Evolutionary conservation across 2,329 filamentous ascomycete species (phyloP), one percentile per base, ranked within the genome.

Genomic region (Knoxdaviesia proteae): DNA sequence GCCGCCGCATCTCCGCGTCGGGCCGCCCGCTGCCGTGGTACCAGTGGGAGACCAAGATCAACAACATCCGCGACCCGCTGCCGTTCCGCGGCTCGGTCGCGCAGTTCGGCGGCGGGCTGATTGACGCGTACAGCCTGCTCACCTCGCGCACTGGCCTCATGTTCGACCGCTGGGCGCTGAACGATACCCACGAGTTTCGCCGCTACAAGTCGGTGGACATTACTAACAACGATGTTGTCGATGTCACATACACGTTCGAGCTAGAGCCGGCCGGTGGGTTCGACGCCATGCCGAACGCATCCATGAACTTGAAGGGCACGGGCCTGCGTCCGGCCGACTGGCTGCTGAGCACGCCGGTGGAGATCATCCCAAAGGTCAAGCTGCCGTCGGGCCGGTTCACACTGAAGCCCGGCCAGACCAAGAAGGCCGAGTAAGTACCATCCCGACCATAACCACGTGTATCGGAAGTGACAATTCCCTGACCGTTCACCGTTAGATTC

Each of bases 91-190:
- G 9, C 8, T 11, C 34, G 34, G 65, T 65, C 56, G 56, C 44
- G 4, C 68, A 56, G 53, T 59, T 58, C 45, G 67, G 67, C 20
- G 64, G 57, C 8, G 67, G 67, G 2, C 53, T 69, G 6, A 55
- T 68, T 29, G 58, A 68, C 43, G 64, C 63, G 5, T 60, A 56
- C 47, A 61, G 64, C 41, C 57, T 65, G 4, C 53, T 67, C 8
- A 54, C 59, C 32, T 59, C 62, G 36, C 57, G 54, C 4, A 61
- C 59, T 0, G 45, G 53, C 32, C 49, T 65, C 32, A 55, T 53
- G 29, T 63, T 59, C 7, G 56, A 61, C 34, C 60, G 62, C 6
- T 62, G 71, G 37, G 57, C 62, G 7, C 59, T 71, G 43, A 65
- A 63, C 41, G 68, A 71, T 43, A 68, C 64, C 0, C 55, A 60